Base-by-base conservation (phyloP, 2,329 filamentous ascomycete species). In the Aspergillus oerlinghausenensis region DNA sequence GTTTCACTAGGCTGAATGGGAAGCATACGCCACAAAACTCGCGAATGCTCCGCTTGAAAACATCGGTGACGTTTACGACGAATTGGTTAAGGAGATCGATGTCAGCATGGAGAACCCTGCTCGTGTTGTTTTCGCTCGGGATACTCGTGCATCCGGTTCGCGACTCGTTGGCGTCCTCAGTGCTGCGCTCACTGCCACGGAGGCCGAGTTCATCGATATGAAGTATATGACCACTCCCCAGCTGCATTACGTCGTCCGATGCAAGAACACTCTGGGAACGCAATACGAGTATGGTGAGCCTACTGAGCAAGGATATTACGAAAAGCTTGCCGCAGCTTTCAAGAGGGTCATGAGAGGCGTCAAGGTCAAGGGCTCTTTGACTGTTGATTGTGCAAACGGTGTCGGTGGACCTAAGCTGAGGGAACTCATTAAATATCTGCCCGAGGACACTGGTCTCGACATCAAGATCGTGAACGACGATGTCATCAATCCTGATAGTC, bases 171-270 rank as follows among this genome's bases (percentile, higher is more conserved):
- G 84, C 42, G 89, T 92, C 58, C 84, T 97, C 51, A 83, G 87
- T 57, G 88, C 90, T 69, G 90, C 90, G 19, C 80, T 97, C 62
- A 86, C 88, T 59, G 90, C 90, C 52, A 88, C 88, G 49, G 83
- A 84, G 55, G 85, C 88, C 54, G 85, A 90, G 59, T 88, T 85
- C 70, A 85, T 85, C 69, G 93, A 97, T 79, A 93, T 87, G 79
- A 94, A 93, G 76, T 87, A 92, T 71, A 81, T 97, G 68, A 97
- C 94, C 11, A 99, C 94, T 3, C 94, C 94, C n/a, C 94, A 97
- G 78, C 83, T 99, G 57, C 94, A 99, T 79, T 99, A 99, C 77
- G 82, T 97, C 62, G 93, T 93, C 32, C 90, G 94, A 63, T 96
- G 92, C 75, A 84, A 92, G 77, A 99, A 99, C 78, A 97, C 93